Evolutionary conservation across 805 yeast species (phyloP).

Genomic region (Candida broadrunensis): DNA sequence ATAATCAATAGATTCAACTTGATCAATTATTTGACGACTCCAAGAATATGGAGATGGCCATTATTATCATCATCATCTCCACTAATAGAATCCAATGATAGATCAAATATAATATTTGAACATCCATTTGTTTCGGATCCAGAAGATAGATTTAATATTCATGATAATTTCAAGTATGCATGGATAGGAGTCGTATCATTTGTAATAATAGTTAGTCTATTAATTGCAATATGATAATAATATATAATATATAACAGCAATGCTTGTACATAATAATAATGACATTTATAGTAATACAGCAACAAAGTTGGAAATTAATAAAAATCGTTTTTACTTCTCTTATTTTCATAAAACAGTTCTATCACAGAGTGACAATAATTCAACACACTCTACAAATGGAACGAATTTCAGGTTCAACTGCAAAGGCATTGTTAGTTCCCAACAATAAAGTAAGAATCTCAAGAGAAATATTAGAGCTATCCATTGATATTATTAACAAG

Average conservation of each 20-base stretch:
- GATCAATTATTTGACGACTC: background rate
- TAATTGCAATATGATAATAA: slow-evolving; percentile 2
- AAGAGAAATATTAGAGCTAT: background rate
- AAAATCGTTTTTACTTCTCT: no score
- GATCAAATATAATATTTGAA: no score
- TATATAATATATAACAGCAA: no score
- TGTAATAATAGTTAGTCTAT: slow-evolving; percentile 1
- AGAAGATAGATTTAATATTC: slow-evolving; percentile 23
- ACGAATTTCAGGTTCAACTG: no score
- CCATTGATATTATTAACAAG: background rate
- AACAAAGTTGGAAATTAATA: no score
- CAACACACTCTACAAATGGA: no score
- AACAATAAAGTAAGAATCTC: background rate
- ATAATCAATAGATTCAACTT: background rate
- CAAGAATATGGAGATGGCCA: background rate
- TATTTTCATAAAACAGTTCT: no score
- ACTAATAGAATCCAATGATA: background rate
- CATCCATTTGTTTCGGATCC: no score
- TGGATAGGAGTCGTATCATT: slow-evolving; percentile 12
- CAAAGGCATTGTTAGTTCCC: background rate
- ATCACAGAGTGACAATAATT: no score
- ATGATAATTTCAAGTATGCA: slow-evolving; percentile 17
- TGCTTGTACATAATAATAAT: no score
- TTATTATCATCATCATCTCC: background rate
- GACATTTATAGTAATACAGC: no score